Conservation (phyloP, 2,329 filamentous ascomycete genomes). For the Ploettnerulaceae sp. region DNA sequence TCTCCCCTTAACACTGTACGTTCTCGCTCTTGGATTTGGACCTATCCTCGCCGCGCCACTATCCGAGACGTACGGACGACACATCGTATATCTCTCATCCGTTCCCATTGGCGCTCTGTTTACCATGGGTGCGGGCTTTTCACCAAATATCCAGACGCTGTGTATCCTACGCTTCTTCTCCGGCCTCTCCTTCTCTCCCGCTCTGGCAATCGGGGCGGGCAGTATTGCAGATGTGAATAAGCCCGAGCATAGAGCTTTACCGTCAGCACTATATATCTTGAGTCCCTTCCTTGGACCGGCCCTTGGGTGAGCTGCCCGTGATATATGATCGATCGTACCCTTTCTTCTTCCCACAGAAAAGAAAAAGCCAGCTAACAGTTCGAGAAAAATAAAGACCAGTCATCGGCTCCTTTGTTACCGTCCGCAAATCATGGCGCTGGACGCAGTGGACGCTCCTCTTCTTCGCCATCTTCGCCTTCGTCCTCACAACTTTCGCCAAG, state of each 20-base stretch:
- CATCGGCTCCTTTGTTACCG: slow-evolving; percentile 41
- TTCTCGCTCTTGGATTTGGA: slow-evolving; percentile 59
- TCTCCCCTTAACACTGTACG: slow-evolving; percentile 47
- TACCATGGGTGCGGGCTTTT: slow-evolving; percentile 57
- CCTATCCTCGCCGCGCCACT: slow-evolving; percentile 57
- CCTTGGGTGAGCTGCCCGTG: slow-evolving; percentile 39
- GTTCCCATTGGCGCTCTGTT: slow-evolving; percentile 52
- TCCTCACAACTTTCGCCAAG: slow-evolving; percentile 41
- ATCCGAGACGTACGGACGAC: slow-evolving; percentile 54
- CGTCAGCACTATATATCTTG: slow-evolving; percentile 43
- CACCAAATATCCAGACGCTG: slow-evolving; percentile 43
- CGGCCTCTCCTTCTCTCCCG: slow-evolving; percentile 43
- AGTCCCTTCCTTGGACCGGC: slow-evolving; percentile 51
- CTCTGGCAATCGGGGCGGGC: slow-evolving; percentile 46
- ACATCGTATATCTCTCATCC: slow-evolving; percentile 38
- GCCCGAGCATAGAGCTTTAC: slow-evolving; percentile 39
- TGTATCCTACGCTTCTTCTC: slow-evolving; percentile 45
- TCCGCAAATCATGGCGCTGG: slow-evolving; percentile 48
- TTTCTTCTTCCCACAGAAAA: too few relatives aligned
- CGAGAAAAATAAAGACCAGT: slow-evolving; percentile 25
- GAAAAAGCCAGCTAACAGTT: slow-evolving; percentile 14
- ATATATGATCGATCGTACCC: too few relatives aligned
- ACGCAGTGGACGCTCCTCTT: slow-evolving; percentile 48
- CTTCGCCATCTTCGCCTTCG: slow-evolving; percentile 42
- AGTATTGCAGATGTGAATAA: slow-evolving; percentile 46